Conservation (phyloP, 2,329 filamentous ascomycete genomes). For the Colletotrichum costaricense region DNA sequence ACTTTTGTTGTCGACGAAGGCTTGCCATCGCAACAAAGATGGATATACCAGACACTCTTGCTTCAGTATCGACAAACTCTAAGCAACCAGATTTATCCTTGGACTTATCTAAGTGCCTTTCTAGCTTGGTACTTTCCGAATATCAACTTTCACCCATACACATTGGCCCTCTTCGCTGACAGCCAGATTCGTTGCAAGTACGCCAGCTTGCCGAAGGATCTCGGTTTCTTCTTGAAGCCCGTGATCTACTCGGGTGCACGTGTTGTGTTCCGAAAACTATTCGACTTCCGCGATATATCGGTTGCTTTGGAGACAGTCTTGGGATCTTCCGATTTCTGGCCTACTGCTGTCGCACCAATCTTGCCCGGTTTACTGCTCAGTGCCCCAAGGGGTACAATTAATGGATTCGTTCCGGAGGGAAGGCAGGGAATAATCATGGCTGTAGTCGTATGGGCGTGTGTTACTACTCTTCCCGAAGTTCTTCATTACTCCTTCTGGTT, state of each 20-base stretch:
- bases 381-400: neutral
- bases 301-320: neutral
- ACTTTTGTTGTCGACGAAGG: neutral
- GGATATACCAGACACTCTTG: neutral
- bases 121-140: neutral
- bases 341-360: neutral
- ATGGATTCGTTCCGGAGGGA: neutral
- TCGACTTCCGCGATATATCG: neutral
- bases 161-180: neutral
- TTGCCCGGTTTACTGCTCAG: neutral
- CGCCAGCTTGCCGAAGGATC: neutral
- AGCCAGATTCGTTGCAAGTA: neutral
- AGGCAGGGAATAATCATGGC: neutral
- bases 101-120: neutral
- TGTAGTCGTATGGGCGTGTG: neutral
- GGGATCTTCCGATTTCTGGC: neutral
- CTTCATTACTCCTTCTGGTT: neutral
- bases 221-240: neutral
- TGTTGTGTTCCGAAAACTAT: neutral
- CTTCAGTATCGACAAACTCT: neutral
- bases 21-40: neutral
- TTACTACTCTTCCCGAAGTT: neutral
- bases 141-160: neutral
- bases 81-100: neutral
- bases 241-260: neutral